Evolutionary conservation across 768 basidiomycete species (phyloP).

Genomic region (Lanmaoa rubissima): DNA sequence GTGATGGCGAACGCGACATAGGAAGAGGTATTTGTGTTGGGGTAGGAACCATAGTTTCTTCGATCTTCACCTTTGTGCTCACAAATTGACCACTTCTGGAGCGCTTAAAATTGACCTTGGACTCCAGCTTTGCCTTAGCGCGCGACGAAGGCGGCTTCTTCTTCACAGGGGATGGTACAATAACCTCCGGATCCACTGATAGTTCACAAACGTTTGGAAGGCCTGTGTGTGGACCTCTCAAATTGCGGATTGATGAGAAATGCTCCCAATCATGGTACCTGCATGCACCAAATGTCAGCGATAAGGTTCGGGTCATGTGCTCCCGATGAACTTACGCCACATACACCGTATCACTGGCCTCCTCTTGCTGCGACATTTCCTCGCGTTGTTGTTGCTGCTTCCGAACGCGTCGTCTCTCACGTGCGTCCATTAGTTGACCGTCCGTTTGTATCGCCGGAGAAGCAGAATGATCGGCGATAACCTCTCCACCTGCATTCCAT

Average conservation of each 20-base stretch:
- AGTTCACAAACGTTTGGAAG: conserved; percentile 62
- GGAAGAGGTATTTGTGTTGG: conserved; percentile 39
- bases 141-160: conserved; percentile 36
- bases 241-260: conserved; percentile 89
- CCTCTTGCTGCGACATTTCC: conserved; percentile 21
- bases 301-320: conserved; percentile 6
- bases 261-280: conserved; percentile 96
- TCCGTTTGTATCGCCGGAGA: conserved; percentile 28
- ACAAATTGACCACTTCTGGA: conserved; percentile 26
- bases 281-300: conserved; percentile 12
- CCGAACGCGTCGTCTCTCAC: conserved; percentile 44
- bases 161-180: conserved; percentile 32
- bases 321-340: conserved; percentile 67
- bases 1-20: conserved; percentile 38
- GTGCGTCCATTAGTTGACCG: conserved; percentile 31
- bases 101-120: conserved; percentile 17
- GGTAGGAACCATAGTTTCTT: conserved; percentile 20
- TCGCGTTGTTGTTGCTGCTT: conserved; percentile 37
- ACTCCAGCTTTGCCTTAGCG: conserved; percentile 25
- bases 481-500: conserved; percentile 63
- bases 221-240: conserved; percentile 79
- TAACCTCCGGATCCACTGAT: conserved; percentile 31
- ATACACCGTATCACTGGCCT: conserved; percentile 54
- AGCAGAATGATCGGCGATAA: conserved; percentile 27
- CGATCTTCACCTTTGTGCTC: conserved; percentile 21